phyloP scores from a whole-genome alignment of 331 rosid species.

The Rosa hybrid region DNA sequence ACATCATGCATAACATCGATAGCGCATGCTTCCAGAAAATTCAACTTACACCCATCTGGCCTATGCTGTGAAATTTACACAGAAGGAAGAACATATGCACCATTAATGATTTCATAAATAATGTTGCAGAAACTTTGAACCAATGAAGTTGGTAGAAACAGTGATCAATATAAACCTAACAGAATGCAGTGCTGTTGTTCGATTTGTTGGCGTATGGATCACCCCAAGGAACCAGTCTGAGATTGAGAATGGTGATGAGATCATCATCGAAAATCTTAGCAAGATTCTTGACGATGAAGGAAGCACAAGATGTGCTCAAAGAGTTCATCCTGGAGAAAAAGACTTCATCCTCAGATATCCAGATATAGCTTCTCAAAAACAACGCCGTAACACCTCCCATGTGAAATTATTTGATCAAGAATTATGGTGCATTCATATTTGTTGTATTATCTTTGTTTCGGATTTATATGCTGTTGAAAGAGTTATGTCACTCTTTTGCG shows the following conservation, averaged over 20 bases:
- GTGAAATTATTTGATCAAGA: too few relatives aligned
- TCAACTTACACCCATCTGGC: conserved; percentile 50
- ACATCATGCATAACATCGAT: conserved; percentile 39
- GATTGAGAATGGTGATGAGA: conserved; percentile 55
- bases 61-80: conserved; percentile 48
- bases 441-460: too few relatives aligned
- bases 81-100: not conserved
- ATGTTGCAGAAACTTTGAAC: not conserved
- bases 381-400: too few relatives aligned
- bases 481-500: too few relatives aligned
- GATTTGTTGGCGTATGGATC: conserved; percentile 28
- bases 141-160: not conserved
- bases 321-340: conserved; percentile 16
- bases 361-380: too few relatives aligned
- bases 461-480: too few relatives aligned
- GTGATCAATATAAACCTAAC: conserved; percentile 43
- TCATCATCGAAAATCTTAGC: conserved; percentile 35
- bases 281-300: conserved; percentile 51
- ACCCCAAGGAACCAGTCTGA: conserved; percentile 56
- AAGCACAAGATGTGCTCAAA: conserved; percentile 34
- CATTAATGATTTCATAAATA: not conserved
- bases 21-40: conserved; percentile 52
- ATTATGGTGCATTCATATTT: too few relatives aligned
- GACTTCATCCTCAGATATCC: too few relatives aligned
- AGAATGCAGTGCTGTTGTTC: conserved; percentile 30